A percentile compares a stretch with the other conserved stretches of the same genome.
Conservation (phyloP, 2,329 filamentous ascomycete species). For the Tolypocladium capitatum region DNA sequence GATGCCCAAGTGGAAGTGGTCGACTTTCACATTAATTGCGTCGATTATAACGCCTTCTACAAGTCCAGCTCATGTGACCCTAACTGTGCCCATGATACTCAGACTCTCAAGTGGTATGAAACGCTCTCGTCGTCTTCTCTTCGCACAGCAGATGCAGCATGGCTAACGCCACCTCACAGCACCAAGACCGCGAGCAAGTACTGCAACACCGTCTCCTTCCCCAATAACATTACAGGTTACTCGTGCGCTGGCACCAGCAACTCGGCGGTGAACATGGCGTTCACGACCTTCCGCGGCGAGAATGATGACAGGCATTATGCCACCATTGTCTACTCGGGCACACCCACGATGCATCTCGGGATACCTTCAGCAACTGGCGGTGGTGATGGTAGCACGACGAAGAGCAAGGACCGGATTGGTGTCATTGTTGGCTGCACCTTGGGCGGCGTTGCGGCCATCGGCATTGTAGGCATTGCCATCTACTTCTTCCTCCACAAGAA, state of each 20-base stretch:
- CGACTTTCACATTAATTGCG: too few species aligned
- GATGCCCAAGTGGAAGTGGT: too few species aligned
- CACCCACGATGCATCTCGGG: neutral
- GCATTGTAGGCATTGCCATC: conserved; percentile 13
- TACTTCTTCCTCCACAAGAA: conserved; percentile 19
- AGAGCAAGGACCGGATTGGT: conserved; percentile 13
- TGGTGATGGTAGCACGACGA: neutral
- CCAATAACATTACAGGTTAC: conserved; percentile 27
- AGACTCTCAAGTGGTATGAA: conserved; percentile 32
- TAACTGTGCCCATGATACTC: conserved; percentile 25
- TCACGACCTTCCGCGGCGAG: conserved; percentile 28
- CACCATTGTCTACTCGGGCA: neutral
- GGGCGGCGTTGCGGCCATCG: conserved; percentile 21
- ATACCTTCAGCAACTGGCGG: too few species aligned
- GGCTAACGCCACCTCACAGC: conserved; percentile 12
- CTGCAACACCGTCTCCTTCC: conserved; percentile 33
- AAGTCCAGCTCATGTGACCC: conserved; percentile 24
- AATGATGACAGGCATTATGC: conserved; percentile 2
- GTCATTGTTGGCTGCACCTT: conserved; percentile 25
- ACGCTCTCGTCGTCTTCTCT: neutral
- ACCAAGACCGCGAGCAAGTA: conserved; percentile 21
- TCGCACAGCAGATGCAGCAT: neutral
- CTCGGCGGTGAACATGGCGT: conserved; percentile 20
- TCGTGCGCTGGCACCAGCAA: conserved; percentile 25
- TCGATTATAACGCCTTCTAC: conserved; percentile 23